Base-by-base conservation (phyloP, 768 basidiomycete species). In the Baorangia bicolor region DNA sequence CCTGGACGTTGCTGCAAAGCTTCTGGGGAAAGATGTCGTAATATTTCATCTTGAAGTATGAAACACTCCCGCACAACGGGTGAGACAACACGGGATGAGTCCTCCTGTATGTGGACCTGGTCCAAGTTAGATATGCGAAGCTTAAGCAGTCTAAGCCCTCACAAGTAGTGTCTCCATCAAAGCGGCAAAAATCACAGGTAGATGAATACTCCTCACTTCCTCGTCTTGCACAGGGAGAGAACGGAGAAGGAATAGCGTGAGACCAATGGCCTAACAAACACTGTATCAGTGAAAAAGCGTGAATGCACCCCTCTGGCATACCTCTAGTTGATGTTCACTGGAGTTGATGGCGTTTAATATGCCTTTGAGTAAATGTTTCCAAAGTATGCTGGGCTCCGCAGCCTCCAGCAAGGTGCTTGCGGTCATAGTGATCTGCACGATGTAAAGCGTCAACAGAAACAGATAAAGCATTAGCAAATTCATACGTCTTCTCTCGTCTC, bases 321-420 rank as follows among this genome's bases (percentile, higher is more conserved):
- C 88, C 77, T 88, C 85, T 30, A 73, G 66, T 9, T 68, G 61
- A 3, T 61, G 65, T 28, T 72, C 77, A 53, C 77, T 73, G 5
- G 77, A 78, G 3, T 66, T 67, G 16, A 92, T 71, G 53, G 88
- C 84, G 2, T 74, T 60, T 57, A 88, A 75, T n/a, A 88, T 73
- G 8, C 78, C 70, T 38, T 71, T 64, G 49, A 92, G 78, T 0
- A 99, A 64, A 43, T 86, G 81, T 61, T 84, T 88, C 96, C 96
- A 99, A 5, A 94, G 76, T 40, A 93, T 77, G 51, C 84, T 82
- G 3, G 94, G 97, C 57, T 99, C 97, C 16, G 90, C 81, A n/a
- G 91, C 88, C 70, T 98, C 95, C 60, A 95, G 93, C 0, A 99
- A 75, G 2, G 92, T 90, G 58, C 82, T 88, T 0, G 92, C 93